A percentile compares a stretch with the other conserved stretches of the same genome.
These are phyloP conservation scores for Rhododendron vialii DNA, from an alignment of 148 eudicot genomes.

Conservation along the genomic window DNA sequence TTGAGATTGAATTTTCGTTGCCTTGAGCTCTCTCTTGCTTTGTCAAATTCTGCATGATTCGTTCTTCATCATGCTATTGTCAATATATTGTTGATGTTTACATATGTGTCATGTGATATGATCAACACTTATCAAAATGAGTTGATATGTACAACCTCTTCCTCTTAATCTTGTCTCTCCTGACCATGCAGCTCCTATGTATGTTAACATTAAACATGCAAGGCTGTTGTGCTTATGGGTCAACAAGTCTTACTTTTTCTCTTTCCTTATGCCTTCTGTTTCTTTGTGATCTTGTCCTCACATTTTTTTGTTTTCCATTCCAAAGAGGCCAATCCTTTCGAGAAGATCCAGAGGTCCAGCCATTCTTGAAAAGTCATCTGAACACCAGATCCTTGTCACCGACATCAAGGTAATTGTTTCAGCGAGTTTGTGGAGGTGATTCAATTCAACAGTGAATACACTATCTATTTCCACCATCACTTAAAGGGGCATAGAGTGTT, in stretches of 20 bases:
- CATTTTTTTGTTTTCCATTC: background rate
- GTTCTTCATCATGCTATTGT: background rate
- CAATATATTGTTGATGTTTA: background rate
- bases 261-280: background rate
- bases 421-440: background rate
- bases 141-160: background rate
- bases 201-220: background rate
- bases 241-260: background rate
- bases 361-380: conserved; percentile 87
- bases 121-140: background rate
- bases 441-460: background rate
- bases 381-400: conserved; percentile 90
- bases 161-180: too few relatives aligned
- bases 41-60: background rate
- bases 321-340: conserved; percentile 72
- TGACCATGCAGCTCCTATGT: background rate
- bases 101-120: background rate
- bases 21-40: conserved; percentile 2
- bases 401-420: conserved; percentile 70
- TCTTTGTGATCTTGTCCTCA: background rate
- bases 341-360: conserved; percentile 93
- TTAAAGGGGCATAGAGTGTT: background rate
- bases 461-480: background rate
- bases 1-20: background rate
- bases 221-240: background rate